phyloP scores from a whole-genome alignment of 2,329 filamentous ascomycete species.

The Aureobasidium sp. region DNA sequence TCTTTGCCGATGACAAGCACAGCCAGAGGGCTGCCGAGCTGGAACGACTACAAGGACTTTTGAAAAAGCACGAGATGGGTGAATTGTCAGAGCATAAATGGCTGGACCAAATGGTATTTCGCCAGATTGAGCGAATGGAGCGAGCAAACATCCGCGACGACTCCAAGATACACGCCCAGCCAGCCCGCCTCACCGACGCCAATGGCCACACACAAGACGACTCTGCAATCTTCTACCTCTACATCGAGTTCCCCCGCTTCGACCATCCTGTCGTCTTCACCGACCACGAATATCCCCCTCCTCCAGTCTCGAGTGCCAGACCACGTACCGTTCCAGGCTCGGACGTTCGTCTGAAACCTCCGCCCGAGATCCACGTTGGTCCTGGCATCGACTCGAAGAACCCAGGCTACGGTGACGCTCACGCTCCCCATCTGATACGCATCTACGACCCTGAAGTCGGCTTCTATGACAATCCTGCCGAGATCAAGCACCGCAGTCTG shows the following conservation, averaged over 20 bases:
- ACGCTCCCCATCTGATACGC: slow-evolving; percentile 58
- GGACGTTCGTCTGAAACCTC: slow-evolving; percentile 64
- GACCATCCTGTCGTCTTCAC: slow-evolving; percentile 94
- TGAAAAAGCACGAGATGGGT: slow-evolving; percentile 98
- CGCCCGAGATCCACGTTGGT: slow-evolving; percentile 81
- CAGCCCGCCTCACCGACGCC: slow-evolving; percentile 8
- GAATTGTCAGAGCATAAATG: slow-evolving; percentile 89
- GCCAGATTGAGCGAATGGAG: slow-evolving; percentile 66
- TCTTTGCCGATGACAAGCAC: slow-evolving; percentile 35
- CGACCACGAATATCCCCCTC: slow-evolving; percentile 82
- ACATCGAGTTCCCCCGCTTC: slow-evolving; percentile 86
- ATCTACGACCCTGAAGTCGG: slow-evolving; percentile 94
- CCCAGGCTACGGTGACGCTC: slow-evolving; percentile 37
- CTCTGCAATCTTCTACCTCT: slow-evolving; percentile 67
- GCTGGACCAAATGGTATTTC: slow-evolving; percentile 91
- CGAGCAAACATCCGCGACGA: slow-evolving; percentile 31
- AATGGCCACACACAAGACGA: slow-evolving; percentile 35
- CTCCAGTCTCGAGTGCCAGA: slow-evolving; percentile 65
- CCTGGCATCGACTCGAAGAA: slow-evolving; percentile 64
- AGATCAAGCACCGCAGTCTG: slow-evolving; percentile 85
- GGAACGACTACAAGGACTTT: slow-evolving; percentile 75
- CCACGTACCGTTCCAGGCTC: slow-evolving; percentile 48
- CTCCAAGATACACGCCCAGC: slow-evolving; percentile 12
- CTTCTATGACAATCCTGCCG: slow-evolving; percentile 81
- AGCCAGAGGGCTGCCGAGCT: slow-evolving; percentile 54